phyloP scores from a whole-genome alignment of 352 stramenopile genomes.

The Phytopythium delawarense region DNA sequence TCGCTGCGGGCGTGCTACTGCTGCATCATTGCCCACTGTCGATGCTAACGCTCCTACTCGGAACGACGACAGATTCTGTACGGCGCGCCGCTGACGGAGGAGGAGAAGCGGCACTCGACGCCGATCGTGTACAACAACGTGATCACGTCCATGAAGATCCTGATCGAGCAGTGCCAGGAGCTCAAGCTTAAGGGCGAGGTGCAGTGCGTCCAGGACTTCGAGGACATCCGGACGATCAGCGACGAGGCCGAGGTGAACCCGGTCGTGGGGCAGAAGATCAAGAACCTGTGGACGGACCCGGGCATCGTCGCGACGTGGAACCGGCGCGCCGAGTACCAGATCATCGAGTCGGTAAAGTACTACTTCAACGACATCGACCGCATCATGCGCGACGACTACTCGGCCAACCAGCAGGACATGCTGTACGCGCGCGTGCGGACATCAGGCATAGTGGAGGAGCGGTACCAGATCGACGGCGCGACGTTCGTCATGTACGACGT shows the following conservation, averaged over 20 bases:
- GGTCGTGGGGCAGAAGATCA: constrained; percentile 89
- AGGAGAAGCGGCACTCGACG: constrained; percentile 84
- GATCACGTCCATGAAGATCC: constrained; percentile 89
- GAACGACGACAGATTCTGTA: constrained; percentile 70
- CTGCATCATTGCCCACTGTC: too few relatives aligned
- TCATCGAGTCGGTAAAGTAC: constrained; percentile 96
- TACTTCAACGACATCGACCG: constrained; percentile 96
- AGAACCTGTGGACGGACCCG: constrained; percentile 92
- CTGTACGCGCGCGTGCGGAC: constrained; percentile 94
- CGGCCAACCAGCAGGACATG: constrained; percentile 94
- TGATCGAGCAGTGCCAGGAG: constrained; percentile 84
- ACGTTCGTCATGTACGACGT: constrained; percentile 98
- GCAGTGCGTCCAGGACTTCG: constrained; percentile 68
- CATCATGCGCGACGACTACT: constrained; percentile 92
- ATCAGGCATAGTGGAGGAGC: constrained; percentile 94
- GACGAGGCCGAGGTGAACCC: constrained; percentile 89
- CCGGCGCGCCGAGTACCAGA: constrained; percentile 92
- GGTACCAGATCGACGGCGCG: constrained; percentile 93
- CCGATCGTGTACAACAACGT: constrained; percentile 92
- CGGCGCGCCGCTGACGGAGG: constrained; percentile 75
- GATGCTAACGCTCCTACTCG: background rate
- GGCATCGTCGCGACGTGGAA: constrained; percentile 89
- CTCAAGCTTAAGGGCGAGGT: constrained; percentile 81
- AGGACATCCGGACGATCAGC: constrained; percentile 73
- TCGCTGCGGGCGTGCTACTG: background rate